phyloP scores from a whole-genome alignment of 305 asterid species.

The Solanum hybrid region DNA sequence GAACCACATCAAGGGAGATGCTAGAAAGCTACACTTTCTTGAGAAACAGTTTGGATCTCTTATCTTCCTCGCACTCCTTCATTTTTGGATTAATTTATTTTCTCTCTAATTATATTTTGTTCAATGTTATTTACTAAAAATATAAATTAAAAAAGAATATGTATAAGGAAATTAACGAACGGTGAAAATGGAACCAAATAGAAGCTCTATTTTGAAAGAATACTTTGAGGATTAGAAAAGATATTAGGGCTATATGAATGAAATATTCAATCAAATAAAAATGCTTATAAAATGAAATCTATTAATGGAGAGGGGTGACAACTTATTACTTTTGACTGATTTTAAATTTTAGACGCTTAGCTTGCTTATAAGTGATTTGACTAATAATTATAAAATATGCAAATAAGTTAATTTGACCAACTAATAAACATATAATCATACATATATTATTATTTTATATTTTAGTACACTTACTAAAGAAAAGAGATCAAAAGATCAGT shows the following conservation, averaged over 20 bases:
- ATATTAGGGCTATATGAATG: not conserved
- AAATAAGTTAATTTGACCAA: not conserved
- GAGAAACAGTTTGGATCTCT: slow-evolving; percentile 38
- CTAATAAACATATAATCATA: not conserved
- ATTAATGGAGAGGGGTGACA: not conserved
- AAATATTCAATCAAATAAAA: not conserved
- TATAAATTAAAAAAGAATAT: not conserved
- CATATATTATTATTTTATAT: not conserved
- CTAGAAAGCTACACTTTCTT: slow-evolving; percentile 34
- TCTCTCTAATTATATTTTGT: not conserved
- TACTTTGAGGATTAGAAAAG: not conserved
- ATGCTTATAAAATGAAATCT: not conserved
- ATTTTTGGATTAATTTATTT: not conserved
- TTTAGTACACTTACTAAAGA: not conserved
- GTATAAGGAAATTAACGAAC: not conserved
- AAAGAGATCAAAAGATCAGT: not conserved
- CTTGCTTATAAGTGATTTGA: not conserved
- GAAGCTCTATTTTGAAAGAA: not conserved
- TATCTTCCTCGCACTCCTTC: slow-evolving; percentile 1
- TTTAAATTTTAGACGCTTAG: not conserved
- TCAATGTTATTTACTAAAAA: not conserved
- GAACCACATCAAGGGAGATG: slow-evolving; percentile 35
- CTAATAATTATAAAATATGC: not conserved
- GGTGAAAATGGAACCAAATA: not conserved
- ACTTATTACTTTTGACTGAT: not conserved